Evolutionary conservation across 73 alveolate species (phyloP).

Genomic region (Stentor roeselii): DNA sequence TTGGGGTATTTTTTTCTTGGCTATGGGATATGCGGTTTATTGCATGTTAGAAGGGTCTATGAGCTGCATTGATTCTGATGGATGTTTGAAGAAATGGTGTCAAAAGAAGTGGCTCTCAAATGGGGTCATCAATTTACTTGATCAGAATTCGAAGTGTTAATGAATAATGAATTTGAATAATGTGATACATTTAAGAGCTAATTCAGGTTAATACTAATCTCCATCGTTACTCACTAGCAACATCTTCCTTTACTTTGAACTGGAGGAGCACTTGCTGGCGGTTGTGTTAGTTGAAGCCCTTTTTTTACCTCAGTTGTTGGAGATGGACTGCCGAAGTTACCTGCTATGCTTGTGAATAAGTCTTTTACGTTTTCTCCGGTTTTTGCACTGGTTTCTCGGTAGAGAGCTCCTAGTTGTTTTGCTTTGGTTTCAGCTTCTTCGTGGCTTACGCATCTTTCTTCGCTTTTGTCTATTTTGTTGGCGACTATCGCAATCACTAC

Average conservation of each 20-base stretch:
- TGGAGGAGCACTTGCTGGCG: not conserved
- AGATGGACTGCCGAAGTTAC: not conserved
- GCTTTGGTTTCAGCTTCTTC: conserved; percentile 55
- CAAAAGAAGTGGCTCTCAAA: not conserved
- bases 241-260: not conserved
- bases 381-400: conserved; percentile 57
- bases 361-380: conserved; percentile 53
- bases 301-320: conserved; percentile 9
- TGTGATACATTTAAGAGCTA: too few species aligned
- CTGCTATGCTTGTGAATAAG: conserved; percentile 27
- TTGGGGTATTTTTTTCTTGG: not conserved
- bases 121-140: too few species aligned
- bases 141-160: too few species aligned
- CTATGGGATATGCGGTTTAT: not conserved
- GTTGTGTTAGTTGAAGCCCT: not conserved
- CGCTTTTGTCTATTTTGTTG: conserved; percentile 80
- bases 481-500: conserved; percentile 86
- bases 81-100: not conserved
- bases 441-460: conserved; percentile 57
- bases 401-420: conserved; percentile 39
- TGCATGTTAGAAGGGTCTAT: not conserved
- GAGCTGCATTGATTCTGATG: conserved; percentile 10
- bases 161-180: too few species aligned
- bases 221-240: not conserved
- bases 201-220: too few species aligned